phyloP scores from a whole-genome alignment of 2,329 filamentous ascomycete genomes.

The Periconia macrospinosa region DNA sequence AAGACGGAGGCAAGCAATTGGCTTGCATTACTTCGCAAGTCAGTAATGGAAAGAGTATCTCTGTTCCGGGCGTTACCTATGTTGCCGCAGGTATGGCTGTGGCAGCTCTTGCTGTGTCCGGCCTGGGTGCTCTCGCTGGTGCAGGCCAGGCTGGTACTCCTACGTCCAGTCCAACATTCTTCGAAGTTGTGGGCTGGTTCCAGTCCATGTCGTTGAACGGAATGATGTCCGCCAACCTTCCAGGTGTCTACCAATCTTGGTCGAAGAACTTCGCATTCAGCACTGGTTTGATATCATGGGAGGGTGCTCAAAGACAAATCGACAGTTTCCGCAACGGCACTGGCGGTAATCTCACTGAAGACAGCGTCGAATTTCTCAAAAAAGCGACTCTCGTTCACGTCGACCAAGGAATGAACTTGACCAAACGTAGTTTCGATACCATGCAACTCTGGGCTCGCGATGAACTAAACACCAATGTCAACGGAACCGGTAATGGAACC shows the following conservation, averaged over 20 bases:
- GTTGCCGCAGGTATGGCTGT: conserved; percentile 82
- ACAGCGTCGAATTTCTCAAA: conserved; percentile 73
- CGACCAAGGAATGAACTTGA: conserved; percentile 58
- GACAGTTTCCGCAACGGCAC: conserved; percentile 79
- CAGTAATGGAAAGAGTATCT: conserved; percentile 82
- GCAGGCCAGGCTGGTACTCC: conserved; percentile 56
- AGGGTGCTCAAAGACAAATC: conserved; percentile 76
- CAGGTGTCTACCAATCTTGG: conserved; percentile 85
- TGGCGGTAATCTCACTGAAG: conserved; percentile 82
- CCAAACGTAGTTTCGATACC: conserved; percentile 57
- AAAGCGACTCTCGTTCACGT: conserved; percentile 76
- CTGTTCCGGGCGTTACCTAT: conserved; percentile 76
- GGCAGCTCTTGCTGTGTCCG: conserved; percentile 75
- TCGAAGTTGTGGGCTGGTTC: conserved; percentile 85
- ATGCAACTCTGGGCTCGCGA: conserved; percentile 59
- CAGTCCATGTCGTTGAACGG: conserved; percentile 94
- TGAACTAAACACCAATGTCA: conserved; percentile 35
- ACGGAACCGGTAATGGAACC: conserved; percentile 43
- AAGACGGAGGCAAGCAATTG: conserved; percentile 63
- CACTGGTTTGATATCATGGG: conserved; percentile 81
- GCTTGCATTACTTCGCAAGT: conserved; percentile 84
- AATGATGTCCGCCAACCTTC: conserved; percentile 91
- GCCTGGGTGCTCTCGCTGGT: conserved; percentile 67
- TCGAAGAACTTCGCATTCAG: conserved; percentile 93
- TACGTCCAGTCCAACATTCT: conserved; percentile 78